Evolutionary conservation across 2,329 filamentous ascomycete species (phyloP).

Genomic region (Aureobasidium sp.): DNA sequence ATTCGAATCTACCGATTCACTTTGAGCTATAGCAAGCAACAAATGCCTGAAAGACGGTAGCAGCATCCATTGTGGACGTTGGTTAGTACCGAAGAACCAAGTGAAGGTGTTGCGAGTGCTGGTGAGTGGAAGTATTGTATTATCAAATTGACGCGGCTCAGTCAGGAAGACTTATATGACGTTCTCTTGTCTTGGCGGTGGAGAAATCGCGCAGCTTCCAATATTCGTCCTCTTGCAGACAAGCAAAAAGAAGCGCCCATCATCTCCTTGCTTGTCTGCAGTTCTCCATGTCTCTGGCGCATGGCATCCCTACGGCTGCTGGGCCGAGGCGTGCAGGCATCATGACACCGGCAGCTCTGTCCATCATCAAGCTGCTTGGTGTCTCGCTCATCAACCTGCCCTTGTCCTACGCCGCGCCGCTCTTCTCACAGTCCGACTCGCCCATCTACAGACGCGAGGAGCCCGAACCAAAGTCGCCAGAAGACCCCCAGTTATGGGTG

Average conservation of each 20-base stretch:
- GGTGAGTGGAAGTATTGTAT: too few relatives aligned
- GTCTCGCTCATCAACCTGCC: constrained; percentile 19
- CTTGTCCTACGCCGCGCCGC: constrained; percentile 18
- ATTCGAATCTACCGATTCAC: too few relatives aligned
- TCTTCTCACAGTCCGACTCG: constrained; percentile 14
- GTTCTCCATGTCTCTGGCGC: constrained; percentile 18
- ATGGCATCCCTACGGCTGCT: constrained; percentile 16
- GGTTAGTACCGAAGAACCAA: too few relatives aligned
- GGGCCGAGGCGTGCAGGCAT: constrained; percentile 12
- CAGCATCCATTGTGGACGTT: too few relatives aligned
- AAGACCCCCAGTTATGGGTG: constrained; percentile 65
- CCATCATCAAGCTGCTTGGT: constrained; percentile 19
- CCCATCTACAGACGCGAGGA: constrained; percentile 18
- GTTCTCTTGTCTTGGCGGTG: background rate
- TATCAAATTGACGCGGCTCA: too few relatives aligned
- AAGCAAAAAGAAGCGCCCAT: background rate
- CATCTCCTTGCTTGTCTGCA: constrained; percentile 3
- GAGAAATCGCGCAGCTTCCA: background rate
- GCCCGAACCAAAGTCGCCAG: constrained; percentile 24
- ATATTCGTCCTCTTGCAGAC: background rate
- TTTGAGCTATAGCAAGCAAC: too few relatives aligned
- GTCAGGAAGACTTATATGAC: too few relatives aligned
- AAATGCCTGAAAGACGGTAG: too few relatives aligned
- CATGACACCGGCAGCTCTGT: constrained; percentile 18
- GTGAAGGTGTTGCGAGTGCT: too few relatives aligned